Base-by-base conservation (phyloP, 163 green algal genomes). In the Volvox carteri region DNA sequence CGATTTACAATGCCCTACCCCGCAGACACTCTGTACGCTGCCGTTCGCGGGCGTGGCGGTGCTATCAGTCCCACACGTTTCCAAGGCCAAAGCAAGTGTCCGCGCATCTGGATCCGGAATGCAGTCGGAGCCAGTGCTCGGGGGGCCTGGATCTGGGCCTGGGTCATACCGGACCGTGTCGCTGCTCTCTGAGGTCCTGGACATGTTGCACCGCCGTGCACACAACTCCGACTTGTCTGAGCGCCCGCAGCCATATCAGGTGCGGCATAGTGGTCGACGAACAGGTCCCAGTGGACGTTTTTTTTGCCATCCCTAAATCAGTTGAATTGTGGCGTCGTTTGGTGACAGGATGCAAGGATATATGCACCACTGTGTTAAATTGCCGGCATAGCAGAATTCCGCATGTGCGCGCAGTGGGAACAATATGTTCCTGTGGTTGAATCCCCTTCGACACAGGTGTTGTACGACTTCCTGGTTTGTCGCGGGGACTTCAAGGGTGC, bases 391-490 rank as follows among this genome's bases (percentile, higher is more conserved):
- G n/a, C n/a, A n/a, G n/a, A n/a, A n/a, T n/a, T n/a, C n/a, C n/a
- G n/a, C n/a, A n/a, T n/a, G n/a, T n/a, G n/a, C n/a, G n/a, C n/a
- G n/a, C n/a, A n/a, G n/a, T n/a, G n/a, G n/a, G n/a, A n/a, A n/a
- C n/a, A n/a, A n/a, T n/a, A n/a, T n/a, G n/a, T n/a, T n/a, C n/a
- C n/a, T n/a, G n/a, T n/a, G n/a, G n/a, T n/a, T n/a, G n/a, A n/a
- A n/a, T n/a, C n/a, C n/a, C n/a, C n/a, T n/a, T n/a, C n/a, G n/a
- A 41, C 11, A 39, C 84, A 81, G 92, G 92, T 96, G 35, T 91
- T 97, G 74, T 93, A 93, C 79, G 92, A 95, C 90, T 95, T 97
- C 86, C 85, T 93, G 44, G 78, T 93, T 7, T 58, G 78, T 28
- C 89, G 93, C 25, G 90, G 86, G 56, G 91, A 93, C 86, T 93